phyloP scores from a whole-genome alignment of 768 basidiomycete species.

The Lactarius psammicola region DNA sequence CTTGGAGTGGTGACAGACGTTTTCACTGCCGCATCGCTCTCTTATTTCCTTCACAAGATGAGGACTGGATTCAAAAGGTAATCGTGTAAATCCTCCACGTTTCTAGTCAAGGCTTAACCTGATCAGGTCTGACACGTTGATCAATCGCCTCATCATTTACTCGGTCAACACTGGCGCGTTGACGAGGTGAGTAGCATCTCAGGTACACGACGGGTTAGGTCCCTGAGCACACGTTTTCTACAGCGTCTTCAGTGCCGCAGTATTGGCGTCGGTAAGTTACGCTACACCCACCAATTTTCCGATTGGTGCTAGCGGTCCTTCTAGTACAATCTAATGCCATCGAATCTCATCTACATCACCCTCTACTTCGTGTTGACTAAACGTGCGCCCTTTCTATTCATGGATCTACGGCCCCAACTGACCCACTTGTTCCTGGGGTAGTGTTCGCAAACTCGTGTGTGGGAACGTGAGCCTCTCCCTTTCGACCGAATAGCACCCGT shows the following conservation, averaged over 20 bases:
- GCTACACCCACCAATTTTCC: slow-evolving; percentile 28
- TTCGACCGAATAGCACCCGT: background rate
- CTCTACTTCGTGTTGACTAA: slow-evolving; percentile 67
- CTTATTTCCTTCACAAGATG: slow-evolving; percentile 53
- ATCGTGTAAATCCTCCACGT: slow-evolving; percentile 14
- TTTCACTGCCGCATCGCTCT: slow-evolving; percentile 50
- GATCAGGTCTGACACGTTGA: slow-evolving; percentile 54
- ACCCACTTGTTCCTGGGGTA: slow-evolving; percentile 3
- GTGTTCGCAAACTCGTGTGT: slow-evolving; percentile 30
- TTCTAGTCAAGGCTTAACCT: background rate
- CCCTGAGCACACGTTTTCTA: background rate
- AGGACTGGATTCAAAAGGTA: slow-evolving; percentile 50
- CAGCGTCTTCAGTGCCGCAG: slow-evolving; percentile 49
- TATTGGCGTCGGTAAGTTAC: slow-evolving; percentile 56
- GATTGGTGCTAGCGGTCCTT: slow-evolving; percentile 5
- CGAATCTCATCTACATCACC: slow-evolving; percentile 58
- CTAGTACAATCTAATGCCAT: slow-evolving; percentile 55
- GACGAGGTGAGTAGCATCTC: slow-evolving; percentile 46
- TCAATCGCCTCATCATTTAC: slow-evolving; percentile 55
- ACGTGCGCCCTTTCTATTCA: slow-evolving; percentile 25
- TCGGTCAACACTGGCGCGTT: slow-evolving; percentile 61
- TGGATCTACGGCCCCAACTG: background rate
- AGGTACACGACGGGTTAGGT: slow-evolving; percentile 4
- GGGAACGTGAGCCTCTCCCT: slow-evolving; percentile 23
- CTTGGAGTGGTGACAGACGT: slow-evolving; percentile 52